Base-by-base conservation (phyloP, 108 stramenopile species). In the Pseudonitzschia multistriata region DNA sequence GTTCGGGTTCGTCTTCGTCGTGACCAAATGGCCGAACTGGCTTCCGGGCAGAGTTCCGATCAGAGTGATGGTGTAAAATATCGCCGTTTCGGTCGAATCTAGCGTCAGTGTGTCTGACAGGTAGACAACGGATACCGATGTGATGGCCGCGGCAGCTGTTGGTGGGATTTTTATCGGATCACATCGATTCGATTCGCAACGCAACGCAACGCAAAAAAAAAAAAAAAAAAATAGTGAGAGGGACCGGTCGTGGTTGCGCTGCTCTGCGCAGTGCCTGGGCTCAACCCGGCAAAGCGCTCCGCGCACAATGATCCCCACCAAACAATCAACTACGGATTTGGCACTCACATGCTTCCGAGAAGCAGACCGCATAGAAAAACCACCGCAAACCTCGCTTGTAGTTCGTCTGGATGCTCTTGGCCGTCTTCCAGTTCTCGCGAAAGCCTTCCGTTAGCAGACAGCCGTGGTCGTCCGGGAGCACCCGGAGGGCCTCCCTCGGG, bases 121-220 rank as follows among this genome's bases (percentile, higher is more conserved):
- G 61, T 76, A 87, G 19, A 76, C 68, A 15, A 85, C 81, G 13
- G 71, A 71, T 73, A 85, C 82, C 24, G 74, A 69, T 40, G 83
- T 78, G 24, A 79, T 60, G 19, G 52, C 52, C 24, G 19, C 21
- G 5, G 79, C 72, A 42, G 40, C 40, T 42, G 40, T n/a, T n/a
- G n/a, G n/a, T n/a, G n/a, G n/a, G n/a, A n/a, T n/a, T n/a, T n/a
- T n/a, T 17, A 78, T n/a, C 13, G 85, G 57, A 69, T 82, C 84
- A 75, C 76, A 84, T 5, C 49, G 35, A 1, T 86, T 36, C 3
- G 33, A 36, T 33, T 63, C 54, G 24, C 54, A 36, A 35, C 42
- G 52, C 19, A 89, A 82, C 4, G 61, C 70, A 39, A 72, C 55
- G 15, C 62, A 40, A 19, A 19, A 48, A 48, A 48, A 48, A 19